Conservation (phyloP, 2,329 filamentous ascomycete species). For the Pezicula neosporulosa region DNA sequence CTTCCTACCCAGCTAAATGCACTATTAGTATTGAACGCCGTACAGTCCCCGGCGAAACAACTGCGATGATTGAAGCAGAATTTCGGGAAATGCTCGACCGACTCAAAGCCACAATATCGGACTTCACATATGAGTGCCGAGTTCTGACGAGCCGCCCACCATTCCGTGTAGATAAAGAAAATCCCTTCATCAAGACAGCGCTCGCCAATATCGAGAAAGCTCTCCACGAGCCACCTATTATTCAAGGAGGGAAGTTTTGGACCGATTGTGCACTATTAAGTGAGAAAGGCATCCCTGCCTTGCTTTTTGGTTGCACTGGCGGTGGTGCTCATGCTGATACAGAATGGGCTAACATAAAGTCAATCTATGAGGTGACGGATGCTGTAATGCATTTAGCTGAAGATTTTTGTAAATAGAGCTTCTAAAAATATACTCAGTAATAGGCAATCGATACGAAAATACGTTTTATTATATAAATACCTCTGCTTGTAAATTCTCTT, state of each 20-base stretch:
- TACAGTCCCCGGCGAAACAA: constrained; percentile 41
- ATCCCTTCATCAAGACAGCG: constrained; percentile 32
- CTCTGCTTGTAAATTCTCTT: too few relatives aligned
- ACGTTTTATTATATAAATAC: too few relatives aligned
- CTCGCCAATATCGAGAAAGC: background rate
- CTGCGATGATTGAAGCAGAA: constrained; percentile 33
- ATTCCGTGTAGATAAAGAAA: constrained; percentile 34
- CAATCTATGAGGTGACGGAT: constrained; percentile 22
- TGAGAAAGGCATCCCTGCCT: constrained; percentile 38
- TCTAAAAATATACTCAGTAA: too few relatives aligned
- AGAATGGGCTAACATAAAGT: constrained; percentile 44
- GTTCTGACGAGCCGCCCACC: constrained; percentile 39
- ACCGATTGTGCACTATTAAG: constrained; percentile 47
- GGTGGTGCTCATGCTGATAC: constrained; percentile 47
- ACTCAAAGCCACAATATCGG: constrained; percentile 28
- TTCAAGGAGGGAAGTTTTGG: constrained; percentile 34
- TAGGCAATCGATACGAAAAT: too few relatives aligned
- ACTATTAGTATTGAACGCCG: constrained; percentile 45
- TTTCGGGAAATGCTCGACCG: constrained; percentile 33
- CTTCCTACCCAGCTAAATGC: constrained; percentile 48
- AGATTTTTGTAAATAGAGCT: constrained; percentile 3
- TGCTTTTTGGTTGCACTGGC: constrained; percentile 45
- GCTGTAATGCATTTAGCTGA: background rate
- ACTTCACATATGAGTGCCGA: constrained; percentile 37
- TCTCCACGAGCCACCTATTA: background rate